Base-by-base conservation (phyloP, 371 early-diverging fungal species). In the Mortierella sp. region DNA sequence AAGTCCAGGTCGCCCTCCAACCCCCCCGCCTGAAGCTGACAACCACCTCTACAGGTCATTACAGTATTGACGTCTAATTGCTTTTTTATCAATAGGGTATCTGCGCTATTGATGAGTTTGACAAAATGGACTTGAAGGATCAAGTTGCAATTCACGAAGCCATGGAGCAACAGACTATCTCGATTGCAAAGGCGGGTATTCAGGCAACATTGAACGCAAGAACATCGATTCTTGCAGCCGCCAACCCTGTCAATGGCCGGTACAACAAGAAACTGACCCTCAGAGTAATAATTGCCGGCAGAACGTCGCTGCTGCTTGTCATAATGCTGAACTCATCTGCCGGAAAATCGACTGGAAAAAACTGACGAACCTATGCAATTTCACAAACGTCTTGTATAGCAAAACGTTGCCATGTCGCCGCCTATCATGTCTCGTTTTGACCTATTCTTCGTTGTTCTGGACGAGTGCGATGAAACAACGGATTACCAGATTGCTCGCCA, bases 141-240 rank as follows among this genome's bases (percentile, higher is more conserved):
- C 99, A 98, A 82, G 98, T 99, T n/a, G 96, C 98, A 48, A 99
- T 99, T 82, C 99, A 99, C 89, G 99, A 99, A 87, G 99, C 99
- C 18, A 99, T 99, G 99, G 99, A 99, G 82, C 99, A 99, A 83
- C 99, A 99, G 83, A 99, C 98, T 1, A 99, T 99, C 58, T 94
- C 95, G n/a, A 99, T 99, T 67, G 93, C 98, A 45, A 99, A 99
- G 78, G 99, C 99, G 34, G 99, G 99, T 61, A 98, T 99, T 71
- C 96, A 98, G 76, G 98, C 99, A 19, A 98, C 98, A 42, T 85
- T 99, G 67, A 99, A 99, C 81, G 99, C 99, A 0, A 90, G 99
- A 63, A 96, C 99, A 6, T 95, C 98, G 41, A 96, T 99, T 57
- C 83, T 99, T 41, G 99, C 99, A 1, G 99, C 99, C 1, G 99